phyloP scores from a whole-genome alignment of 805 yeast genomes.

The Candida pseudoglaebosa region DNA sequence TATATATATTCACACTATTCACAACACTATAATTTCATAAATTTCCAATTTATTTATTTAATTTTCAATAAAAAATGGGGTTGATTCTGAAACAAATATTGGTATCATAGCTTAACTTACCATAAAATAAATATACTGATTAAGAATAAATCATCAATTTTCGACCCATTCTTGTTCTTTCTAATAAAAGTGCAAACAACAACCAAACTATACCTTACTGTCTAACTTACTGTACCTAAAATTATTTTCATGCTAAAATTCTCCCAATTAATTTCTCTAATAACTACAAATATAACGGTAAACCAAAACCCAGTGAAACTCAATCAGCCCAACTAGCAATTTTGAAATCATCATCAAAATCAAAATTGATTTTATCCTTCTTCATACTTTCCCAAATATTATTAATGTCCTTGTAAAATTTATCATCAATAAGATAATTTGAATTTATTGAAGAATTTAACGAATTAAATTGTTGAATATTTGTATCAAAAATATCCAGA shows the following conservation, averaged over 20 bases:
- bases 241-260: background rate
- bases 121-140: background rate
- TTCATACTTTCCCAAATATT: slow-evolving; percentile 1
- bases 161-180: background rate
- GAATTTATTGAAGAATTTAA: slow-evolving; percentile 28
- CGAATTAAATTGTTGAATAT: slow-evolving; percentile 22
- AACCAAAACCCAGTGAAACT: background rate
- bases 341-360: slow-evolving; percentile 3
- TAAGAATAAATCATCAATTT: background rate
- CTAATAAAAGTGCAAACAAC: background rate
- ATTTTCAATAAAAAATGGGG: too few species aligned
- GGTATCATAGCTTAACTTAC: too few species aligned
- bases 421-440: slow-evolving; percentile 23
- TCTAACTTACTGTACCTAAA: background rate
- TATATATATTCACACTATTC: background rate
- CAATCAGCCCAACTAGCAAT: slow-evolving; percentile 4
- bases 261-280: background rate
- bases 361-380: background rate
- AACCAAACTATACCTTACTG: background rate
- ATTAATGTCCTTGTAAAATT: slow-evolving; percentile 6
- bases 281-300: too few species aligned
- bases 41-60: too few species aligned
- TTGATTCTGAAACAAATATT: too few species aligned
- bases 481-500: slow-evolving; percentile 1
- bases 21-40: background rate